Evolutionary conservation across 208 protist species (phyloP).

Genomic region (Leishmania amazonensis): DNA sequence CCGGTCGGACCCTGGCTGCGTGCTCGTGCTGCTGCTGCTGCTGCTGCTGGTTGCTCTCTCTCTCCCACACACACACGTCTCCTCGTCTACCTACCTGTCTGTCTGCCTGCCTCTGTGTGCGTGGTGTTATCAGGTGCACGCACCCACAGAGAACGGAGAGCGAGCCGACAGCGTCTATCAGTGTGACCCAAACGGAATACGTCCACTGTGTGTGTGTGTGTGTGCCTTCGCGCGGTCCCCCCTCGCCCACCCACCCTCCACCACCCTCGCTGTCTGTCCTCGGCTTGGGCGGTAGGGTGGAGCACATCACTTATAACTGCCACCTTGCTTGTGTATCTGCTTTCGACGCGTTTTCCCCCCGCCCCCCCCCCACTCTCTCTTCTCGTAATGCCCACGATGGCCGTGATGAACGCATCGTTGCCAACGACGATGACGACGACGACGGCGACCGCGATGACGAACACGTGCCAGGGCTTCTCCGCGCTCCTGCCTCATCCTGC

Average conservation of each 20-base stretch:
- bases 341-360: background rate
- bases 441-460: background rate
- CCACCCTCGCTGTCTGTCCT: background rate
- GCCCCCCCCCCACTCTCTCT: too few relatives aligned
- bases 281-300: too few relatives aligned
- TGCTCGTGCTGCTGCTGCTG: background rate
- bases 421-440: background rate
- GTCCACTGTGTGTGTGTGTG: background rate
- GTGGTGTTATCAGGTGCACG: too few relatives aligned
- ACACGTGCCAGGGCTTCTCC: background rate
- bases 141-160: too few relatives aligned
- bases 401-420: background rate
- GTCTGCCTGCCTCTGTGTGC: background rate
- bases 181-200: too few relatives aligned
- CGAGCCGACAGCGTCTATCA: too few relatives aligned
- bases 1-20: background rate
- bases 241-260: background rate
- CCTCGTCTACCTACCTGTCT: background rate
- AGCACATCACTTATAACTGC: background rate
- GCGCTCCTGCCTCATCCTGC: background rate
- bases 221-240: background rate
- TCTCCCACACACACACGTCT: background rate
- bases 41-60: conserved; percentile 14
- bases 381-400: background rate
- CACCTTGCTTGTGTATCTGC: background rate